Base-by-base conservation (phyloP, 345 rosid species). In the Brassica nigra region DNA sequence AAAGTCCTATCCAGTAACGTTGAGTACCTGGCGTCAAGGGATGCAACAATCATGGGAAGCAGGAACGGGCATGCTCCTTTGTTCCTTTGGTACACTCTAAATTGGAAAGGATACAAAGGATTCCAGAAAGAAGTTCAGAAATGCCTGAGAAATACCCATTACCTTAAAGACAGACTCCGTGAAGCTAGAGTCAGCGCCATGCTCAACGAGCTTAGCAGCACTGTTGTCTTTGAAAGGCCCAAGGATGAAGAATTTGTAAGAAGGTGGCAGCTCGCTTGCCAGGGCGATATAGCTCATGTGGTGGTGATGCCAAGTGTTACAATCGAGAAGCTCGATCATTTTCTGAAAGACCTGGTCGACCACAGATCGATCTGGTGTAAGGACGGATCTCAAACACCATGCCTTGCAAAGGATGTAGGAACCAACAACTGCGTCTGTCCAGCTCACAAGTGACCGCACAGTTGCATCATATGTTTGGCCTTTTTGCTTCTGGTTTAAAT, bases 11-110 rank as follows among this genome's bases (percentile, higher is more conserved):
- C 98, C 0, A 93, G 84, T 31, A 95, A 93, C 54, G 94, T 95
- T 0, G 98, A 95, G 86, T 95, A 93, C 80, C 94, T 93, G 2
- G 98, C 98, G 68, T 95, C 98, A 39, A 86, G 97, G 83, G 98
- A 93, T 79, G 99, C 99, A n/a, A 95, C 98, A 27, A 95, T 95
- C 80, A 95, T 95, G 99, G 99, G 99, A 55, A 91, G 98, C 78
- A 82, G 99, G 15, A 95, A 95, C n/a, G 98, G 98, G 5, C 98
- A 95, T 36, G 99, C 99, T 2, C 99, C 98, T 68, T 78, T 95
- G 78, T 95, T 95, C 82, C 97, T 95, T 29, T 95, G 98, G 98
- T 95, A 91, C 84, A 95, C 98, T 1, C 86, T 95, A 57, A 91
- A 91, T 88, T 78, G 89, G 67, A 91, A 95, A 81, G 98, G 99